phyloP scores from a whole-genome alignment of 2,329 filamentous ascomycete genomes.

The Pseudophaeomoniella oleicola region DNA sequence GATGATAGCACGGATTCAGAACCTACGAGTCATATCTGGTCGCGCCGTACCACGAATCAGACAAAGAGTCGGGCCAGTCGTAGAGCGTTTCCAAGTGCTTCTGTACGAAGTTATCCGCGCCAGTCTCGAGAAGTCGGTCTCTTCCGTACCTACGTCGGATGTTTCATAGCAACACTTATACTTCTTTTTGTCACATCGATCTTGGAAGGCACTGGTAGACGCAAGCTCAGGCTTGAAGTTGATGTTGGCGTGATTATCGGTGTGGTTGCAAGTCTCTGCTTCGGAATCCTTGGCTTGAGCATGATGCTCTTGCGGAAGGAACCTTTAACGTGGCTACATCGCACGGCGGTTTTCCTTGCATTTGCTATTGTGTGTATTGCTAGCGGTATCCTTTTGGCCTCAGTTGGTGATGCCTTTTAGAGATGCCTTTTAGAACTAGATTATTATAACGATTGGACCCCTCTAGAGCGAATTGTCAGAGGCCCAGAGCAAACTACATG shows the following conservation, averaged over 20 bases:
- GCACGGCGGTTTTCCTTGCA: slow-evolving; percentile 27
- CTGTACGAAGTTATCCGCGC: slow-evolving; percentile 1
- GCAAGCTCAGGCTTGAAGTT: slow-evolving; percentile 55
- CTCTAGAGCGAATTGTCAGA: no score
- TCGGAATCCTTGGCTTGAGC: slow-evolving; percentile 46
- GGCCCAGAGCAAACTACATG: no score
- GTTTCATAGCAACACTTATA: slow-evolving; percentile 45
- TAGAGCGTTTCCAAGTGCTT: not conserved
- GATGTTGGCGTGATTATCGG: slow-evolving; percentile 59
- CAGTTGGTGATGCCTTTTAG: not conserved
- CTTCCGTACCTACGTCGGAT: slow-evolving; percentile 36
- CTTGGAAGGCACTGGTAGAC: slow-evolving; percentile 53
- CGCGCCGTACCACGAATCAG: no score
- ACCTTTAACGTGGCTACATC: slow-evolving; percentile 26
- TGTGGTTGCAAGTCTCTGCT: slow-evolving; percentile 50
- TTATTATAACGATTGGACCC: no score
- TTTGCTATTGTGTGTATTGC: slow-evolving; percentile 30
- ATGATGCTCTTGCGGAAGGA: slow-evolving; percentile 41
- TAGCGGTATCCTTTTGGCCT: not conserved
- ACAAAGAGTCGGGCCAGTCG: not conserved
- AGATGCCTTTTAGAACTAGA: no score
- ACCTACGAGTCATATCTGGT: not conserved
- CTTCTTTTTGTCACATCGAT: slow-evolving; percentile 51
- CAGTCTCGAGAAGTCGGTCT: slow-evolving; percentile 41
- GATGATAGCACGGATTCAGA: not conserved